Evolutionary conservation across 345 rosid species (phyloP), one percentile per base, ranked within the genome.

Genomic region (Eucalyptus leucophloia): DNA sequence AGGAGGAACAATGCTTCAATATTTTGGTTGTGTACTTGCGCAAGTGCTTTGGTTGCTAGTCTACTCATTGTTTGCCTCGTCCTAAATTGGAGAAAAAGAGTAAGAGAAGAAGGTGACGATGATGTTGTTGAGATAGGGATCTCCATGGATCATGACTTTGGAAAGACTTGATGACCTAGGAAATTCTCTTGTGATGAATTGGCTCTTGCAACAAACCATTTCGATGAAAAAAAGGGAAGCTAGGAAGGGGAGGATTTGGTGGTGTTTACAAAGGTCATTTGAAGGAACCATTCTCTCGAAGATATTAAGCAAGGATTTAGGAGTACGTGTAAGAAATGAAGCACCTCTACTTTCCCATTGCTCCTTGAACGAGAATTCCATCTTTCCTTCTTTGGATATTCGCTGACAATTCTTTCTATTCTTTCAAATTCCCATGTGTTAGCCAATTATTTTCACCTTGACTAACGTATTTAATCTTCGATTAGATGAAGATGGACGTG

Each of bases 161-260:
- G 44, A 69, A 69, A 69, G 81, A 69, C 26, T 18, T 82, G 44
- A 6, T 92, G 94, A 47, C 92, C 93, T 7, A 92, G 88, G 88
- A 90, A 87, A 45, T 91, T 90, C 54, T 26, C 91, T 4, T 90
- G 87, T 51, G 34, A 72, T 12, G 91, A 87, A 51, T 86, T 93
- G 83, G 93, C 49, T 32, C 37, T 21, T 21, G 94, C 92, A 18
- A 92, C 94, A 8, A 72, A 53, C 6, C 89, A 91, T 56, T 93
- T 93, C 32, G 50, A 88, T 4, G 90, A 90, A n/a, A 86, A 88
- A 28, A 88, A 28, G 77, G 69, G 81, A 90, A 90, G 87, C 90
- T 93, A 7, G 92, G 94, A 5, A 90, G 88, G 24, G 94, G 93
- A 62, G 94, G 92, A 3, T 93, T 92, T 16, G 91, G 93, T 18